Evolutionary conservation across 225 moss, liverwort and hornwort genomes (phyloP).

Genomic region (Lunularia cruciata): DNA sequence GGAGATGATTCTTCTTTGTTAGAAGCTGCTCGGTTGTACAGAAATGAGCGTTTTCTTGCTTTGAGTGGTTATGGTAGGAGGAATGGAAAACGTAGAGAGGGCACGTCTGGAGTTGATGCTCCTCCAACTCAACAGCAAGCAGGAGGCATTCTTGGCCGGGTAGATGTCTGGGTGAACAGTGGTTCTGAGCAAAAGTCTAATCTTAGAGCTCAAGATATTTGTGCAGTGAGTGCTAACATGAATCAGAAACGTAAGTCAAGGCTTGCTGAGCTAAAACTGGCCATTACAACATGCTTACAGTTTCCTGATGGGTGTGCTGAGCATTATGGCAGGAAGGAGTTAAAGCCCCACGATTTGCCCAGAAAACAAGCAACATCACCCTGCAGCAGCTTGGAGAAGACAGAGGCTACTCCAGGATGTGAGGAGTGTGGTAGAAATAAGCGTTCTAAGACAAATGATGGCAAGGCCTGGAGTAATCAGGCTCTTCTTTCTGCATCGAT

Average conservation of each 20-base stretch:
- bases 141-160: constrained; percentile 37
- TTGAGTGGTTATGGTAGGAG: constrained; percentile 67
- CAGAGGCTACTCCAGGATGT: constrained; percentile 80
- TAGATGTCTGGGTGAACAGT: constrained; percentile 28
- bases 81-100: constrained; percentile 42
- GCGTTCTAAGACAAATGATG: constrained; percentile 72
- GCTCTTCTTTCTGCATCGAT: constrained; percentile 33
- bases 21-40: constrained; percentile 63
- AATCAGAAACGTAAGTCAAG: constrained; percentile 49
- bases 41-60: constrained; percentile 75
- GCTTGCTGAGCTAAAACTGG: constrained; percentile 68
- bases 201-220: constrained; percentile 38
- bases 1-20: constrained; percentile 35
- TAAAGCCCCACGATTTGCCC: constrained; percentile 40
- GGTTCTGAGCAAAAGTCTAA: constrained; percentile 9
- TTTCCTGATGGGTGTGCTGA: constrained; percentile 67
- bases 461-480: constrained; percentile 62
- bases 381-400: constrained; percentile 48
- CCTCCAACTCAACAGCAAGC: constrained; percentile 30
- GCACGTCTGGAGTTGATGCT: constrained; percentile 36
- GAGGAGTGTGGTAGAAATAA: constrained; percentile 80
- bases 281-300: constrained; percentile 59
- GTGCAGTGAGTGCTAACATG: constrained; percentile 42
- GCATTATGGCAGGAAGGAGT: constrained; percentile 38
- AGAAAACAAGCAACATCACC: constrained; percentile 55